A percentile compares a stretch with the other conserved stretches of the same genome.
Conservation (phyloP, 495 filamentous ascomycete species). For the Penicillium malachiteum region DNA sequence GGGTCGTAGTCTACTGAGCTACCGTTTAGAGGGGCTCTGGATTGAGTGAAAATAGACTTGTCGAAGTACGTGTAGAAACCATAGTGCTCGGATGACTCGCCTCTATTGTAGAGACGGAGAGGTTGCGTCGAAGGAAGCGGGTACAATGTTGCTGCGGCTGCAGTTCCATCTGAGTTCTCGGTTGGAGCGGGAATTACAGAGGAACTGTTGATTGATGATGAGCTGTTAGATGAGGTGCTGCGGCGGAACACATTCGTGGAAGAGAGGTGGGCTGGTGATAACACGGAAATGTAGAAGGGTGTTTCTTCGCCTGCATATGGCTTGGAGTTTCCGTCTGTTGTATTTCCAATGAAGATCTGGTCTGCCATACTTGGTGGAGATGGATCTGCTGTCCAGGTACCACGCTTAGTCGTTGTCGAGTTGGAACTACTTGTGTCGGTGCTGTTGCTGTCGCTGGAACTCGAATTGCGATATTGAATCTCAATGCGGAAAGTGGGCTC, state of each 20-base stretch:
- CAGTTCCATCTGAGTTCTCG: constrained; percentile 64
- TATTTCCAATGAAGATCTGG: constrained; percentile 76
- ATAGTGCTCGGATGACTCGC: constrained; percentile 77
- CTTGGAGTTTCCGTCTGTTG: constrained; percentile 69
- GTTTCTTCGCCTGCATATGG: constrained; percentile 53
- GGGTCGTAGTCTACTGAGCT: constrained; percentile 33
- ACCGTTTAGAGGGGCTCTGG: constrained; percentile 39
- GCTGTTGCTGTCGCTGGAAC: constrained; percentile 44
- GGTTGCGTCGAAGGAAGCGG: constrained; percentile 72
- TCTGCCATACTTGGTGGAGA: constrained; percentile 65
- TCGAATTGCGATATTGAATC: constrained; percentile 76
- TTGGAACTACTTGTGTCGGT: constrained; percentile 21
- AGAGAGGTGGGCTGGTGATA: constrained; percentile 31
- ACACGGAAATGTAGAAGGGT: constrained; percentile 51
- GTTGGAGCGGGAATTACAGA: constrained; percentile 59
- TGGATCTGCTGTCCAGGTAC: constrained; percentile 56
- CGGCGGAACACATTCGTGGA: constrained; percentile 25
- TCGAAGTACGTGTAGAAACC: constrained; percentile 92
- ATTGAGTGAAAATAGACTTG: constrained; percentile 77
- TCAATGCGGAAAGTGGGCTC: constrained; percentile 77
- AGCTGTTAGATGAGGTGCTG: constrained; percentile 16
- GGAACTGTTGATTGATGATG: constrained; percentile 34
- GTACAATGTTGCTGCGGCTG: constrained; percentile 65
- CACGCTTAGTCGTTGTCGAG: constrained; percentile 20
- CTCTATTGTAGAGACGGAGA: constrained; percentile 81